Evolutionary conservation across 768 basidiomycete species (phyloP).

Genomic region (Suillus americanus): DNA sequence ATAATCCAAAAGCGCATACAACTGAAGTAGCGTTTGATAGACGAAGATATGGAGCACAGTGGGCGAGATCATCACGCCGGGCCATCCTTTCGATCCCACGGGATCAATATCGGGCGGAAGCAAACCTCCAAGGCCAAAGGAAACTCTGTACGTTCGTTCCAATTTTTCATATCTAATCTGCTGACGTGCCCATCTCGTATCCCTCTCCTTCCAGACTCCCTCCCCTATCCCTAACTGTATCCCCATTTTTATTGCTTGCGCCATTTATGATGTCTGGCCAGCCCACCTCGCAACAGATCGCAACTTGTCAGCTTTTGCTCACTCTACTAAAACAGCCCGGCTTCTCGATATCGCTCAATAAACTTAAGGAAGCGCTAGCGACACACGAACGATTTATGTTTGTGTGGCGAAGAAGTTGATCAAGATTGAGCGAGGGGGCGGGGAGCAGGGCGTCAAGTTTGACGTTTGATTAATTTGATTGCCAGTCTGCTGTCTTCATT

Average conservation of each 20-base stretch:
- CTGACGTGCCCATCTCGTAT: slow-evolving; percentile 51
- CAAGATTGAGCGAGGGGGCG: slow-evolving; percentile 72
- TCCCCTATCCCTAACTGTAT: slow-evolving; percentile 58
- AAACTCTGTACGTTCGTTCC: slow-evolving; percentile 54
- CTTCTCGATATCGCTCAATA: slow-evolving; percentile 59
- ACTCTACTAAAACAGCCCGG: slow-evolving; percentile 54
- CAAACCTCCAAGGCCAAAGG: slow-evolving; percentile 52
- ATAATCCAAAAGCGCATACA: background rate
- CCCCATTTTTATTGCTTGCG: slow-evolving; percentile 48
- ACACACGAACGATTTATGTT: slow-evolving; percentile 63
- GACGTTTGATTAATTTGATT: slow-evolving; percentile 47
- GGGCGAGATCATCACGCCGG: slow-evolving; percentile 63
- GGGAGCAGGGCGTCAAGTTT: slow-evolving; percentile 77
- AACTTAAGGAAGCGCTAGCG: slow-evolving; percentile 57
- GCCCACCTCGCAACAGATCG: slow-evolving; percentile 66
- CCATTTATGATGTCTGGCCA: slow-evolving; percentile 32
- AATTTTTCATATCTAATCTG: slow-evolving; percentile 2
- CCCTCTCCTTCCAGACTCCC: slow-evolving; percentile 49
- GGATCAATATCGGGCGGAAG: slow-evolving; percentile 25
- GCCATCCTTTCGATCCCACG: slow-evolving; percentile 40
- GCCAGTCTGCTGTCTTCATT: background rate
- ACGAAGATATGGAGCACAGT: slow-evolving; percentile 67
- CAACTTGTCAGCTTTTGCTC: slow-evolving; percentile 67
- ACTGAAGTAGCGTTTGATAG: slow-evolving; percentile 72
- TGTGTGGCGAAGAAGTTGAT: slow-evolving; percentile 82